Conservation (phyloP, 495 filamentous ascomycete genomes). For the Penicillium nucicola region DNA sequence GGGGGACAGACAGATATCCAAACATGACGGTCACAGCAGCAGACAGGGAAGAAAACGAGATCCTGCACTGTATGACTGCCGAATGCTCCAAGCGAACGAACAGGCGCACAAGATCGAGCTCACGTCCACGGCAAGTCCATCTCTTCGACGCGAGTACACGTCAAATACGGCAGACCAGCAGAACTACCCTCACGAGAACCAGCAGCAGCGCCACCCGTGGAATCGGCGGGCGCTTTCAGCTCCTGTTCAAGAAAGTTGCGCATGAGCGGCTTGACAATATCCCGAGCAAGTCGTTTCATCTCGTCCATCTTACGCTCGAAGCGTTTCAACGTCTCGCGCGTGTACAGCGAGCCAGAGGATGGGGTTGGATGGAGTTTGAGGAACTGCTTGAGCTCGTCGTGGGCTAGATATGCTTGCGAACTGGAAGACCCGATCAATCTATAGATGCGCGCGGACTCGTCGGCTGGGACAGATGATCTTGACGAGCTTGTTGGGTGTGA, state of each 20-base stretch:
- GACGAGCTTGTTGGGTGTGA: conserved; percentile 19
- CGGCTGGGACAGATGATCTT: conserved; percentile 17
- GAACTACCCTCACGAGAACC: conserved; percentile 17
- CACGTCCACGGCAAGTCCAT: conserved; percentile 74
- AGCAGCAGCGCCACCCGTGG: background rate
- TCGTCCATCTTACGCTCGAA: conserved; percentile 88
- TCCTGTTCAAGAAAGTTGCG: conserved; percentile 78
- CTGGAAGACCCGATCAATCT: conserved; percentile 61
- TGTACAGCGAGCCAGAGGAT: conserved; percentile 58
- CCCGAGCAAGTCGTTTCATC: conserved; percentile 75
- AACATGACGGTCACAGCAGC: background rate
- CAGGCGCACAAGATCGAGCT: conserved; percentile 10
- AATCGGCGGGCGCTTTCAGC: conserved; percentile 39
- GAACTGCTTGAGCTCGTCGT: conserved; percentile 86
- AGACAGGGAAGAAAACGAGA: background rate
- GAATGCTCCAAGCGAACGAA: background rate
- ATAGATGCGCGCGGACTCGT: conserved; percentile 62
- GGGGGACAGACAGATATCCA: background rate
- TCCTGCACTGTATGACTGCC: background rate
- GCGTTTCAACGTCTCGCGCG: conserved; percentile 69
- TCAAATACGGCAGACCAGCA: conserved; percentile 64
- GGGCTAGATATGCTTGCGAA: conserved; percentile 63
- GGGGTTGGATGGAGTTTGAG: conserved; percentile 60
- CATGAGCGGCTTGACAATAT: conserved; percentile 84
- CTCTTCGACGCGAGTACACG: conserved; percentile 74